phyloP scores from a whole-genome alignment of 441 rosid species.

The Erodium moschatum region DNA sequence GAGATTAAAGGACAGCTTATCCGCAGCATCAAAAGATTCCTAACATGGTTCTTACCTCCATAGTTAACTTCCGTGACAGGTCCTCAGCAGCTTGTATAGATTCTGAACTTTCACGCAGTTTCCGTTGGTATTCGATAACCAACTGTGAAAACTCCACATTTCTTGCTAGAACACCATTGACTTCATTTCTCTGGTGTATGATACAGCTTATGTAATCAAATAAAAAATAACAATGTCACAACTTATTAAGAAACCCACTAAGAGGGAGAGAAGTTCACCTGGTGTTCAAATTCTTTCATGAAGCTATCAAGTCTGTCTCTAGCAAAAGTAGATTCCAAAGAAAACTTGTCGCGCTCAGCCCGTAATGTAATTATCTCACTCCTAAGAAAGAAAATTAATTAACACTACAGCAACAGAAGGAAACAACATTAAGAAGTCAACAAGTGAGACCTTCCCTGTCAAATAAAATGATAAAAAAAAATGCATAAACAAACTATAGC shows the following conservation, averaged over 20 bases:
- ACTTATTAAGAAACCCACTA: not conserved
- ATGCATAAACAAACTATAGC: not conserved
- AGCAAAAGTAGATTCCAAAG: conserved; percentile 60
- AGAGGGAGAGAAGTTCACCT: conserved; percentile 35
- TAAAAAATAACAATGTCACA: not conserved
- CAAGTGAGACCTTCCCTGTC: not conserved
- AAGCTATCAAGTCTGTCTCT: conserved; percentile 66
- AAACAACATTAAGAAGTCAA: not conserved
- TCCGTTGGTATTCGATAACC: conserved; percentile 71
- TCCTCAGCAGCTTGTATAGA: conserved; percentile 69
- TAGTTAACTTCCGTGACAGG: conserved; percentile 58
- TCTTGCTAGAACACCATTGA: conserved; percentile 55
- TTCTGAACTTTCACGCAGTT: conserved; percentile 71
- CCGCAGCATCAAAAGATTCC: not conserved
- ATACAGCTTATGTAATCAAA: not conserved
- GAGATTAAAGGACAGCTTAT: not conserved
- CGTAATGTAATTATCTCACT: conserved; percentile 51
- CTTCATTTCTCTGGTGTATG: conserved; percentile 57
- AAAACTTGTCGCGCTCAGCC: conserved; percentile 76
- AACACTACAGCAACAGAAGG: not conserved
- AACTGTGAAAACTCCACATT: conserved; percentile 86
- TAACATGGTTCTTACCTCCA: conserved; percentile 51
- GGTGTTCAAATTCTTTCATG: conserved; percentile 68
- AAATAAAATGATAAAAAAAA: not conserved
- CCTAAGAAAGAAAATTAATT: conserved; percentile 34